A percentile compares a stretch with the other conserved stretches of the same genome.
Conservation (phyloP, 306 rosid genomes). For the Mucuna pruriens region DNA sequence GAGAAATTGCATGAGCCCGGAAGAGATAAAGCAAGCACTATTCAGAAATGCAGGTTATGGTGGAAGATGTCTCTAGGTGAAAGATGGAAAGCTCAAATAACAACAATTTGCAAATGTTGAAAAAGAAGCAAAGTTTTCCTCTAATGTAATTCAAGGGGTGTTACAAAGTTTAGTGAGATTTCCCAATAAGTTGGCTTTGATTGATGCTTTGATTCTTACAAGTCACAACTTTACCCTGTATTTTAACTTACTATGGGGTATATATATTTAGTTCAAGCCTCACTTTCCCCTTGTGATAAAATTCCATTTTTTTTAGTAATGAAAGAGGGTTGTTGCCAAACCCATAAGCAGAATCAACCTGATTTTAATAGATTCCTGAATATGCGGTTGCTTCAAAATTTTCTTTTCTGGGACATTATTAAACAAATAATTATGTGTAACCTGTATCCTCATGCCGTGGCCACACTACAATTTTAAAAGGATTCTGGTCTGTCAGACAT, state of each 20-base stretch:
- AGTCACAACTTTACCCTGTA: constrained; percentile 42
- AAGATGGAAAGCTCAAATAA: constrained; percentile 39
- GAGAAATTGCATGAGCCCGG: constrained; percentile 59
- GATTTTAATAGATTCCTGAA: constrained; percentile 40
- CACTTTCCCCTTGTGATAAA: constrained; percentile 38
- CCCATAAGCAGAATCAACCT: constrained; percentile 32
- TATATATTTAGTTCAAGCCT: constrained; percentile 35
- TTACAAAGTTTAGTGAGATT: constrained; percentile 47
- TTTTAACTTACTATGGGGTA: constrained; percentile 44
- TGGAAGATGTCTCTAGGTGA: constrained; percentile 76
- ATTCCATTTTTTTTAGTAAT: constrained; percentile 28
- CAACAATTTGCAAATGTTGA: constrained; percentile 38
- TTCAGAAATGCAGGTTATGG: constrained; percentile 99
- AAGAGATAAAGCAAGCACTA: constrained; percentile 85
- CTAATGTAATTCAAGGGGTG: constrained; percentile 44
- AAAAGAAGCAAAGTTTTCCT: constrained; percentile 39
- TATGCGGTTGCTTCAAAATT: constrained; percentile 22
- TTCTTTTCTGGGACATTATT: constrained; percentile 5
- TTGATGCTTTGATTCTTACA: constrained; percentile 44
- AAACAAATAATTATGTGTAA: constrained; percentile 39
- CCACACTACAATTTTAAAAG: constrained; percentile 32
- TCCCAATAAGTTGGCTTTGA: constrained; percentile 55
- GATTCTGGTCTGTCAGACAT: constrained; percentile 30
- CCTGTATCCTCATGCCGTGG: constrained; percentile 24
- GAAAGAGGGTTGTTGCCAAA: constrained; percentile 38